A percentile compares a stretch with the other conserved stretches of the same genome.
Conservation (phyloP, 164 flowering plant genomes). For the Liriodendron chinense region DNA sequence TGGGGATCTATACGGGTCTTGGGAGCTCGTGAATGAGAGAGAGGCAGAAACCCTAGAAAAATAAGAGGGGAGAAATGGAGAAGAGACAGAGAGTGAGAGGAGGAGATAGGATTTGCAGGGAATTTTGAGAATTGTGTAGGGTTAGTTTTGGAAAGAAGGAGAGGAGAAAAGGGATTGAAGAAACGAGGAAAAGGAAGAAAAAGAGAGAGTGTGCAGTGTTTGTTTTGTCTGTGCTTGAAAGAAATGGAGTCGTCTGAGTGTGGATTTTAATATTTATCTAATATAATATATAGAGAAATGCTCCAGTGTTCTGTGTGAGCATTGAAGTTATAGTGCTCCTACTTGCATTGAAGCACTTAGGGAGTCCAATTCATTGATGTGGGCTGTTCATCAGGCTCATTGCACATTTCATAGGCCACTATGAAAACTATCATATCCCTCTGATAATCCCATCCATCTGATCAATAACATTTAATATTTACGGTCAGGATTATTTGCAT, state of each 20-base stretch:
- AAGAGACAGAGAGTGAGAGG: not conserved
- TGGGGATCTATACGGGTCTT: not conserved
- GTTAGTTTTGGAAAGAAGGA: not conserved
- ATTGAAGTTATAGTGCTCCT: too few relatives aligned
- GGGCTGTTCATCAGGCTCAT: too few relatives aligned
- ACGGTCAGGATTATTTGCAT: too few relatives aligned
- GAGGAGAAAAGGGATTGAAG: not conserved
- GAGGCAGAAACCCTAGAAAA: not conserved
- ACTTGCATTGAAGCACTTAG: too few relatives aligned
- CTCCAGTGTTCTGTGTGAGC: too few relatives aligned
- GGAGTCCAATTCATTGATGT: too few relatives aligned
- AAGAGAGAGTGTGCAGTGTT: not conserved
- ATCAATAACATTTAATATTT: too few relatives aligned
- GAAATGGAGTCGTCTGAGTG: not conserved
- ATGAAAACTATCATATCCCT: too few relatives aligned
- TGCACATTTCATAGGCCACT: too few relatives aligned
- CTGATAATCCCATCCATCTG: too few relatives aligned
- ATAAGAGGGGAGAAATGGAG: not conserved
- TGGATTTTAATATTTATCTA: too few relatives aligned
- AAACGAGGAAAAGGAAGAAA: not conserved
- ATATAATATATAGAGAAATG: too few relatives aligned
- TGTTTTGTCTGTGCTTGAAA: not conserved
- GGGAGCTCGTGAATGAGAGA: not conserved
- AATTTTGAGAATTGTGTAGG: not conserved
- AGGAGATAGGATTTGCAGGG: not conserved